phyloP scores from a whole-genome alignment of 208 protist species.

The Leishmania martiniquensis region DNA sequence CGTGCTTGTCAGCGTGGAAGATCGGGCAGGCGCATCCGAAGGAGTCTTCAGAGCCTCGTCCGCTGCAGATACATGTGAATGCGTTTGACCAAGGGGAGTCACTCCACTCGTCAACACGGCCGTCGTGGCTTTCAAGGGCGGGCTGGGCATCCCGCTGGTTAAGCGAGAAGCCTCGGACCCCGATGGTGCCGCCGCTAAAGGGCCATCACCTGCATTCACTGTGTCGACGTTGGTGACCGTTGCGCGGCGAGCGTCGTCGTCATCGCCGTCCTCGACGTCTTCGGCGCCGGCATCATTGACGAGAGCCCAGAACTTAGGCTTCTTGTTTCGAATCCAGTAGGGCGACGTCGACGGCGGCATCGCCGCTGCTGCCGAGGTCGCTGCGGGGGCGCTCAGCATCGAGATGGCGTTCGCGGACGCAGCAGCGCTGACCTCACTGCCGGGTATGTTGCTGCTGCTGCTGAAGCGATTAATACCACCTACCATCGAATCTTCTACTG shows the following conservation, averaged over 20 bases:
- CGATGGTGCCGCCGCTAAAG: background rate
- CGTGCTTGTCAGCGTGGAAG: background rate
- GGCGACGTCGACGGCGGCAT: slow-evolving; percentile 19
- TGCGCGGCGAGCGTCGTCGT: background rate
- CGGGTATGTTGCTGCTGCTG: background rate
- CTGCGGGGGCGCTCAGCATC: background rate
- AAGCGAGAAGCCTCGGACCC: background rate
- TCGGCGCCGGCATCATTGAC: slow-evolving; percentile 21
- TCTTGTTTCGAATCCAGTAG: slow-evolving; percentile 45
- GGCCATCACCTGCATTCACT: background rate
- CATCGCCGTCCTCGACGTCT: background rate
- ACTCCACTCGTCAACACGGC: background rate
- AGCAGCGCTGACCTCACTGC: background rate
- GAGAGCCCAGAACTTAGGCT: slow-evolving; percentile 42
- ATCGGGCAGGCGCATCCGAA: background rate
- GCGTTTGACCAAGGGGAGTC: background rate
- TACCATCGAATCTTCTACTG: background rate
- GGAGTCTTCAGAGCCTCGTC: background rate
- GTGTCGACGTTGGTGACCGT: background rate
- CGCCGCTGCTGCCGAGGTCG: slow-evolving; percentile 1
- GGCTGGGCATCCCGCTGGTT: background rate
- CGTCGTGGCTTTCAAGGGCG: background rate
- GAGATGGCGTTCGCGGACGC: background rate
- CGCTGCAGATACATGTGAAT: background rate
- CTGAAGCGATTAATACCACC: background rate